Percentiles rank a stretch among this genome's conserved stretches.
These are phyloP conservation scores for Ustilago crameri DNA, from an alignment of 1,284 basidiomycete species.

Conservation along the genomic window DNA sequence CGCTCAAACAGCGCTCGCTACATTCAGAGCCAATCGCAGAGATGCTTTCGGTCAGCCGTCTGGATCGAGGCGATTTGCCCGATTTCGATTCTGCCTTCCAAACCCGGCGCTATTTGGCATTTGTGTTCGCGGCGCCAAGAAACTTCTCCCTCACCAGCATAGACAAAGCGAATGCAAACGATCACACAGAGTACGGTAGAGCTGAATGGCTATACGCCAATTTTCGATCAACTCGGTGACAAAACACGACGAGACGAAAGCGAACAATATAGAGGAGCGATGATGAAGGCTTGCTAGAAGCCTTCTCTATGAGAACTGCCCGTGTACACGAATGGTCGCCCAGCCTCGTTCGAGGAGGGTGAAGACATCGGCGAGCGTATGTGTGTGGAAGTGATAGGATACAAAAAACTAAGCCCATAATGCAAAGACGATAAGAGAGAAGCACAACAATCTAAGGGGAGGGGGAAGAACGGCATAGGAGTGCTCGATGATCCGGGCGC, in stretches of 20 bases:
- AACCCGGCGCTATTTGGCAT: slow-evolving; percentile 4
- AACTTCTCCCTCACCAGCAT: not conserved
- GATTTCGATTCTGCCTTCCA: not conserved
- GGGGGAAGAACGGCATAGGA: slow-evolving; percentile 8
- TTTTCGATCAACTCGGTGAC: slow-evolving; percentile 25
- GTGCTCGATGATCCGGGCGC: slow-evolving; percentile 6
- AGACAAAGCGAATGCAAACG: too few relatives aligned
- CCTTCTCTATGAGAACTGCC: slow-evolving; percentile 14
- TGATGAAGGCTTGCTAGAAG: too few relatives aligned
- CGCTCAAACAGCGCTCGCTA: slow-evolving; percentile 1
- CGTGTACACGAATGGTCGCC: slow-evolving; percentile 55
- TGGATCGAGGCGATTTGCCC: not conserved
- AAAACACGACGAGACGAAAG: slow-evolving; percentile 1
- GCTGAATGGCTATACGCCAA: slow-evolving; percentile 17
- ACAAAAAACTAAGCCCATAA: slow-evolving; percentile 43
- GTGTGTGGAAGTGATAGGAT: slow-evolving; percentile 12
- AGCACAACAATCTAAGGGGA: slow-evolving; percentile 12
- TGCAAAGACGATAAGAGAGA: slow-evolving; percentile 17
- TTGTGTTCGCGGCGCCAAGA: not conserved
- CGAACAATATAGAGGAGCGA: slow-evolving; percentile 4
- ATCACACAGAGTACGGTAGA: not conserved
- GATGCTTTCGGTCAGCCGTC: slow-evolving; percentile 24
- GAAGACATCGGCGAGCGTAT: slow-evolving; percentile 51
- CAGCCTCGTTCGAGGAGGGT: slow-evolving; percentile 8
- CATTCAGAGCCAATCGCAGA: slow-evolving; percentile 26